Conservation (phyloP, 176 grass and related monocot genomes). For the Avena insularis region DNA sequence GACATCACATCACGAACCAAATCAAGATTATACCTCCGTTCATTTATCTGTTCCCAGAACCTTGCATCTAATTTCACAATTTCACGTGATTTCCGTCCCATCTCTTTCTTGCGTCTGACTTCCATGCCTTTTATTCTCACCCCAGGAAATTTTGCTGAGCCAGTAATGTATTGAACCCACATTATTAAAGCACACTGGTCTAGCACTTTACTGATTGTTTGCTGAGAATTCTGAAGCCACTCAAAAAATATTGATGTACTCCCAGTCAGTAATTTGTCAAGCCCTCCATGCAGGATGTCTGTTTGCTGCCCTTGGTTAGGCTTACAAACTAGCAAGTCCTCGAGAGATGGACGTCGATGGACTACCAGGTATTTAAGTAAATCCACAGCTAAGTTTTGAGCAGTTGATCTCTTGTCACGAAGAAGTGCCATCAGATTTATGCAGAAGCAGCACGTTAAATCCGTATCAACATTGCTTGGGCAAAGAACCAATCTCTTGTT, state of each 20-base stretch:
- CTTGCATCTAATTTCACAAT: conserved; percentile 70
- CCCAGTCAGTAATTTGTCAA: conserved; percentile 88
- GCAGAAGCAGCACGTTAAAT: conserved; percentile 91
- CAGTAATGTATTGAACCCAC: conserved; percentile 91
- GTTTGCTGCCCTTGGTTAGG: conserved; percentile 75
- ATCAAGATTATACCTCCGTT: conserved; percentile 83
- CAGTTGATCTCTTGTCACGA: conserved; percentile 80
- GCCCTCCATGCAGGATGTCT: conserved; percentile 89
- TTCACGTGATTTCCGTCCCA: conserved; percentile 87
- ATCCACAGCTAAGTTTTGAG: conserved; percentile 78
- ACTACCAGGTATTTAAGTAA: conserved; percentile 92
- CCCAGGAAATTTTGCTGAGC: conserved; percentile 94
- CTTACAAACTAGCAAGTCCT: conserved; percentile 86
- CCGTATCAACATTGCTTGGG: conserved; percentile 93
- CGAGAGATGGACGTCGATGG: conserved; percentile 78
- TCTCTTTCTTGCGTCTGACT: conserved; percentile 90
- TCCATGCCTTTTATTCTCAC: conserved; percentile 99
- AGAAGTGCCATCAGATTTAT: conserved; percentile 93
- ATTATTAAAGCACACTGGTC: conserved; percentile 91
- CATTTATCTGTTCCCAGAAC: conserved; percentile 88
- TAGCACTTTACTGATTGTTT: conserved; percentile 82
- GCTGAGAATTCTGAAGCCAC: conserved; percentile 82
- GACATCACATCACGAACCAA: conserved; percentile 92
- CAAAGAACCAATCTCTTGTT: conserved; percentile 95
- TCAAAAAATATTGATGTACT: conserved; percentile 80